These are phyloP conservation scores for Kickxella alabastrina DNA, from an alignment of 192 early-diverging fungal genomes.

Conservation along the genomic window DNA sequence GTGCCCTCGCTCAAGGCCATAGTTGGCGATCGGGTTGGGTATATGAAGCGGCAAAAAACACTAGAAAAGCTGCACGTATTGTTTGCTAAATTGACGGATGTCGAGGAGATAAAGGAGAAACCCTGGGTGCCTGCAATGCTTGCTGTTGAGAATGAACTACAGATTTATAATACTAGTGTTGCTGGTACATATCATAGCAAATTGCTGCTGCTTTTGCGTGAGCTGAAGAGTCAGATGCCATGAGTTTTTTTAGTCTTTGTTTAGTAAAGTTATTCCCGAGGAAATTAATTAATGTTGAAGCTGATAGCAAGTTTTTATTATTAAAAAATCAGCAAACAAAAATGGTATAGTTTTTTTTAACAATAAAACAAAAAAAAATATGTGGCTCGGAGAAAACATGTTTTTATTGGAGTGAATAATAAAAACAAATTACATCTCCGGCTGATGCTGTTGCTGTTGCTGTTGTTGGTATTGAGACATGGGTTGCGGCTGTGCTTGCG, in stretches of 20 bases:
- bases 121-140: slow-evolving; percentile 18
- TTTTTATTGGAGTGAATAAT: slow-evolving; percentile 1
- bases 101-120: background rate
- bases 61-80: slow-evolving; percentile 17
- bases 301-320: too few species aligned
- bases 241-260: too few species aligned
- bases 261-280: too few species aligned
- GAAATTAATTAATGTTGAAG: too few species aligned
- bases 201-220: slow-evolving; percentile 15
- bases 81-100: background rate
- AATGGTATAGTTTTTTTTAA: too few species aligned
- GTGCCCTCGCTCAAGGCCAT: slow-evolving; percentile 27
- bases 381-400: slow-evolving; percentile 5
- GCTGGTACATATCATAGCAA: slow-evolving; percentile 33
- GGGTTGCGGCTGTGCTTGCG: too few species aligned
- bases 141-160: slow-evolving; percentile 15
- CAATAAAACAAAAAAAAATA: too few species aligned
- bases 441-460: background rate
- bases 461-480: too few species aligned
- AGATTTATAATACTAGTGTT: slow-evolving; percentile 15
- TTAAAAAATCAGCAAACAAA: too few species aligned
- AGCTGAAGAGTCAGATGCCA: slow-evolving; percentile 26
- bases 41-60: slow-evolving; percentile 22
- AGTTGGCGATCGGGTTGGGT: slow-evolving; percentile 30
- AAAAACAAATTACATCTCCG: background rate